These are phyloP conservation scores for Diaporthe eres DNA, from an alignment of 2,329 filamentous ascomycete species.

Conservation along the genomic window DNA sequence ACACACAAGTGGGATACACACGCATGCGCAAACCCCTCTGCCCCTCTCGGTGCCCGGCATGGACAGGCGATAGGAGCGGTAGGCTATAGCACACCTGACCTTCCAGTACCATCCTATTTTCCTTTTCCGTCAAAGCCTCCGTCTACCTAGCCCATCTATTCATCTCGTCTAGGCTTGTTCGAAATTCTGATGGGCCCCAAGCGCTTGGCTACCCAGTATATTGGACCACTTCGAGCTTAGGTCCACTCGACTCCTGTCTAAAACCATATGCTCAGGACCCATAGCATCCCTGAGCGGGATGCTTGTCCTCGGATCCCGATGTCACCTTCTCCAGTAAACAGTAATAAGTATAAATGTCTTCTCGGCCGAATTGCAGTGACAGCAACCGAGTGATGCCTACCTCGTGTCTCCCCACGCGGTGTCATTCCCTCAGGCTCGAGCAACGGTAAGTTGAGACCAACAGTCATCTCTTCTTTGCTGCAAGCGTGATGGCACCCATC, in stretches of 20 bases:
- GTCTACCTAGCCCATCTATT: conserved; percentile 11
- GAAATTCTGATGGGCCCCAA: conserved; percentile 27
- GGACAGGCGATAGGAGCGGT: conserved; percentile 5
- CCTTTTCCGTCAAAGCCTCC: conserved; percentile 16
- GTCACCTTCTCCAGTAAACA: conserved; percentile 6
- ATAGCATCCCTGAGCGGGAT: conserved; percentile 2
- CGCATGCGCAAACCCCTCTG: conserved; percentile 3
- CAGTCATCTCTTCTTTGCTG: conserved; percentile 27
- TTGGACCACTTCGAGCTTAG: conserved; percentile 13
- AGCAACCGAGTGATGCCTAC: conserved; percentile 13
- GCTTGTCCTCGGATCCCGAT: conserved; percentile 22
- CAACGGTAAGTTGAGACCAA: conserved; percentile 26
- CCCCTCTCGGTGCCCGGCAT: conserved; percentile 7
- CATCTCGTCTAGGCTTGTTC: conserved; percentile 20
- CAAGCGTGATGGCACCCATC: conserved; percentile 35
- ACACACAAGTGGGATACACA: not conserved
- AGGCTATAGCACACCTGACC: conserved; percentile 30
- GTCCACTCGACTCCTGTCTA: conserved; percentile 11
- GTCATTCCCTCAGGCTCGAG: not conserved
- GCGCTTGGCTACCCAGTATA: conserved; percentile 16
- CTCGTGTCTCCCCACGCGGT: conserved; percentile 14
- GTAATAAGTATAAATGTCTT: conserved; percentile 27
- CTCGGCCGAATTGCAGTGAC: conserved; percentile 32
- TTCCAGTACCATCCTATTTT: conserved; percentile 8
- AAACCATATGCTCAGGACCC: conserved; percentile 19